phyloP scores from a whole-genome alignment of 176 grass and related monocot species.

The Carex scoparia region DNA sequence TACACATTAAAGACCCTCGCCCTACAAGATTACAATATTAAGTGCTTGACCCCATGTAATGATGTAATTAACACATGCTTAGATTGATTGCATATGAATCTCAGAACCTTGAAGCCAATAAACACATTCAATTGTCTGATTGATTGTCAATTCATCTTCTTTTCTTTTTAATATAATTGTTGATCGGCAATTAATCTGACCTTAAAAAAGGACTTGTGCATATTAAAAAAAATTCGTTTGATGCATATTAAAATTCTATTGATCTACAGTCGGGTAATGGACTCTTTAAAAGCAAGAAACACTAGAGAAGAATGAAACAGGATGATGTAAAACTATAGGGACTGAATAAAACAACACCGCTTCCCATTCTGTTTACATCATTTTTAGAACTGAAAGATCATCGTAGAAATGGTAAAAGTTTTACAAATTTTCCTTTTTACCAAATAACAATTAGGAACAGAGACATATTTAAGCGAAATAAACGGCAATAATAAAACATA shows the following conservation, averaged over 20 bases:
- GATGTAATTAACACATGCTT: too few relatives aligned
- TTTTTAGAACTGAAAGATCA: not conserved
- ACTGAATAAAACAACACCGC: not conserved
- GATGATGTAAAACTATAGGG: not conserved
- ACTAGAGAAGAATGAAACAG: not conserved
- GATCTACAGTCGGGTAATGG: not conserved
- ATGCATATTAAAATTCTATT: not conserved
- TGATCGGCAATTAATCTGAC: too few relatives aligned
- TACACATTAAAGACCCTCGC: too few relatives aligned
- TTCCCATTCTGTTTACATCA: slow-evolving; percentile 19
- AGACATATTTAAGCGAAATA: slow-evolving; percentile 6
- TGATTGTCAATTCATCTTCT: too few relatives aligned
- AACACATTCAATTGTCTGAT: too few relatives aligned
- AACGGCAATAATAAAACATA: slow-evolving; percentile 22
- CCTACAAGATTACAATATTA: too few relatives aligned
- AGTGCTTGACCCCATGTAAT: too few relatives aligned
- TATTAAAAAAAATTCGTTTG: too few relatives aligned
- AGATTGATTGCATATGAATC: too few relatives aligned
- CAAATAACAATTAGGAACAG: slow-evolving; percentile 23
- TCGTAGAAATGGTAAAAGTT: not conserved
- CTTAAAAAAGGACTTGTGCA: too few relatives aligned
- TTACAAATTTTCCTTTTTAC: slow-evolving; percentile 27
- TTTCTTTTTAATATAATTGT: too few relatives aligned
- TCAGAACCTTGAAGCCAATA: too few relatives aligned
- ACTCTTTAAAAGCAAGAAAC: not conserved